Evolutionary conservation across 192 early-diverging fungal genomes (phyloP).

Genomic region (Gonapodya sp.): DNA sequence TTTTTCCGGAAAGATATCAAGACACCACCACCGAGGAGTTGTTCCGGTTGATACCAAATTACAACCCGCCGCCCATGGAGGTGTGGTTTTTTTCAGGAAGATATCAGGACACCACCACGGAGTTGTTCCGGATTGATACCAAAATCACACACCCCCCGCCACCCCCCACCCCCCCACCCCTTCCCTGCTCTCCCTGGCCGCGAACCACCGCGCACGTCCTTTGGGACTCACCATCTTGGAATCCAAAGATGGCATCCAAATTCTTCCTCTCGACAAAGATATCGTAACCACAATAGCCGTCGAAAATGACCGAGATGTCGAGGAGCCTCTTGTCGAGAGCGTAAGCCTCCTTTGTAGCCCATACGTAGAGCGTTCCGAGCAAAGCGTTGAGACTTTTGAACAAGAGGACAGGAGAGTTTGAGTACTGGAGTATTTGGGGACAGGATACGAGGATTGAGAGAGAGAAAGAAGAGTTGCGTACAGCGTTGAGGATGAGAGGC

Average conservation of each 20-base stretch:
- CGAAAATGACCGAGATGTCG: slow-evolving; percentile 46
- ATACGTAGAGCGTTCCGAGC: slow-evolving; percentile 32
- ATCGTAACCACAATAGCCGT: slow-evolving; percentile 49
- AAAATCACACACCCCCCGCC: too few relatives aligned
- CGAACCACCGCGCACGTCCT: not conserved
- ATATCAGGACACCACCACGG: not conserved
- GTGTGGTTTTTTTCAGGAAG: too few relatives aligned
- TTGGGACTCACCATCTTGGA: slow-evolving; percentile 22
- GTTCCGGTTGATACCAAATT: not conserved
- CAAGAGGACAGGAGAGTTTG: not conserved
- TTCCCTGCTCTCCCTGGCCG: too few relatives aligned
- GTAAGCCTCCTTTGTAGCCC: slow-evolving; percentile 32
- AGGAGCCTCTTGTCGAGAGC: slow-evolving; percentile 30
- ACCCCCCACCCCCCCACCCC: too few relatives aligned
- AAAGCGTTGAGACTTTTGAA: not conserved
- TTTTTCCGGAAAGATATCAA: too few relatives aligned
- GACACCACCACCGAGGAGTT: too few relatives aligned
- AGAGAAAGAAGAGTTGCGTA: not conserved
- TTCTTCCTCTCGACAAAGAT: slow-evolving; percentile 24
- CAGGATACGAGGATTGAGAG: not conserved
- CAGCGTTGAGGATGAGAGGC: not conserved
- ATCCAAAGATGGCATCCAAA: slow-evolving; percentile 29
- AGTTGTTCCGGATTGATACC: not conserved
- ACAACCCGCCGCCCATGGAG: too few relatives aligned
- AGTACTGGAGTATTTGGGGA: not conserved